Evolutionary conservation across 192 early-diverging fungal genomes (phyloP), one percentile per base, ranked within the genome.

Genomic region (Umbelopsis isabellina): DNA sequence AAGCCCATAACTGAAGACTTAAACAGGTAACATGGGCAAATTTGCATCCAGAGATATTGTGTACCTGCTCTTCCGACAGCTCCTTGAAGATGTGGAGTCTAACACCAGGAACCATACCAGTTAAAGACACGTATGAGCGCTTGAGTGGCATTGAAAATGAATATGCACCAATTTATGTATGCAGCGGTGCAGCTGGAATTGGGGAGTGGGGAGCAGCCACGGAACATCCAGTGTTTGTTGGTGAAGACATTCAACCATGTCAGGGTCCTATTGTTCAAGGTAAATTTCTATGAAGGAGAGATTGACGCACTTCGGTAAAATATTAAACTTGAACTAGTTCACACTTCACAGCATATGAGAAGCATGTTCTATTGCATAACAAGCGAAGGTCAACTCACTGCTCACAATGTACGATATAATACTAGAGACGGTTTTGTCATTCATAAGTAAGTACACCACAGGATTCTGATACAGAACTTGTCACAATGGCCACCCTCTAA

Each of bases 1-100:
- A 41, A 41, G 10, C 37, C 6, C 37, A 4, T 46, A 66, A 0
- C 8, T 15, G 44, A 30, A 1, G 27, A 30, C 2, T 47, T 53
- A 8, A 48, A 6, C 44, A 72, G 66, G 4, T 73, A 27, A 21
- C 48, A 3, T 76, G 75, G 75, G 71, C 66, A n/a, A 72, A 72
- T 20, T 61, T 51, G 20, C 75, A 69, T 20, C 50, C 70, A 25
- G 75, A 76, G 23, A 68, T 66, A 18, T 22, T 76, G 25, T 27
- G 46, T 1, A 76, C 75, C 1, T 41, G 52, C 6, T 67, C 75
- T 0, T 72, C 48, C 13, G 75, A 76, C 25, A 55, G 65, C 18
- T 68, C 69, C 2, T 18, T 76, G 11, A 45, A 53, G 44, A 58
- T 67, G 22, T 76, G 75, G 75, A 20, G 37, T 25, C 47, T 76